Conservation (phyloP, 306 rosid genomes). For the Quercus gilva region DNA sequence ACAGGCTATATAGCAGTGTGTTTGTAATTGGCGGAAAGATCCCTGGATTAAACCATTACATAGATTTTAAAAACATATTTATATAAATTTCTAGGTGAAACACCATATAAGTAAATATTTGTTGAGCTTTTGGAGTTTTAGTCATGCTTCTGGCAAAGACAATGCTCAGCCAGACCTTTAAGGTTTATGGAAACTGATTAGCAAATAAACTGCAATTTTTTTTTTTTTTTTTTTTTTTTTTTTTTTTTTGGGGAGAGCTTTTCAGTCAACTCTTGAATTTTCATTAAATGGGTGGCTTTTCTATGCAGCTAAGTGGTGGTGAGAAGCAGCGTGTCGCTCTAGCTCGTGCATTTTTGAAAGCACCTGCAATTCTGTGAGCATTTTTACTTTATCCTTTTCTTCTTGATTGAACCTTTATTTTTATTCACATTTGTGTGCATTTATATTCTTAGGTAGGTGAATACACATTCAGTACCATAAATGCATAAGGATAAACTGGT, state of each 20-base stretch:
- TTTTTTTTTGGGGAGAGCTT: not conserved
- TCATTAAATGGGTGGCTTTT: conserved; percentile 17
- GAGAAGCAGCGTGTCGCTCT: conserved; percentile 98
- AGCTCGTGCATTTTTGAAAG: conserved; percentile 94
- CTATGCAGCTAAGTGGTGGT: conserved; percentile 87
- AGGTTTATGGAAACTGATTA: not conserved
- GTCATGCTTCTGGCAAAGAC: conserved; percentile 6
- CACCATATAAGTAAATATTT: not conserved
- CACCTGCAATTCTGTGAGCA: conserved; percentile 85
- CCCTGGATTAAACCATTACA: not conserved
- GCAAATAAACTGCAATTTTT: not conserved
- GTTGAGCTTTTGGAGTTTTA: not conserved
- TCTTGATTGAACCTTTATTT: not conserved
- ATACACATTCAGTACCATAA: not conserved
- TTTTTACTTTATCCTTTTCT: conserved; percentile 14
- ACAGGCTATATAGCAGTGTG: not conserved
- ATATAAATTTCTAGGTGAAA: not conserved
- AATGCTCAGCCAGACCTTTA: not conserved
- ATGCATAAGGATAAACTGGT: not conserved
- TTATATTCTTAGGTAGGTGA: not conserved
- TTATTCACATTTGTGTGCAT: not conserved
- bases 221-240: too few relatives aligned
- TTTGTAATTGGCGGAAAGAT: not conserved
- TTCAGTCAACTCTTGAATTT: conserved; percentile 12
- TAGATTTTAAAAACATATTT: not conserved